Evolutionary conservation across 2,329 filamentous ascomycete genomes (phyloP).

Genomic region (Pseudogymnoascus verrucosus): DNA sequence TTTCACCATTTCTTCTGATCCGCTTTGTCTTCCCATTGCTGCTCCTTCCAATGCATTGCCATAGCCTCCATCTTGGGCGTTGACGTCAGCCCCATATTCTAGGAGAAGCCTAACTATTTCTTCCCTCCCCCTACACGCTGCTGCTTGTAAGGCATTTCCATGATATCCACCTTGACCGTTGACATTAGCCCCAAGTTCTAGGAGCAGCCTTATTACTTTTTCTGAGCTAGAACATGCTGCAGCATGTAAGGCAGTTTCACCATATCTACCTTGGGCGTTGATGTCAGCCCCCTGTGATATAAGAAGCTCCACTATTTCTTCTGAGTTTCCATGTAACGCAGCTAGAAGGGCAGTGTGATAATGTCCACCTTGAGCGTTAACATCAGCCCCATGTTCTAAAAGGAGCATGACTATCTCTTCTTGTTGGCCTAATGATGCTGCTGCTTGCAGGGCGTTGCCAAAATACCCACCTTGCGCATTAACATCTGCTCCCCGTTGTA

Average conservation of each 20-base stretch:
- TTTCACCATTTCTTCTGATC: background rate
- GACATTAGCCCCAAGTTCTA: constrained; percentile 9
- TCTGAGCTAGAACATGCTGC: background rate
- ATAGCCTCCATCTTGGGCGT: no score
- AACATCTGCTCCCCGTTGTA: background rate
- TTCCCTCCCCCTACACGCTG: background rate
- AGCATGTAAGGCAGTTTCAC: constrained; percentile 11
- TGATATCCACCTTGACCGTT: background rate
- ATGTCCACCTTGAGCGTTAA: no score
- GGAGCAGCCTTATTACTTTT: background rate
- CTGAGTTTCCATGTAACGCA: no score
- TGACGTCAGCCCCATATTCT: background rate
- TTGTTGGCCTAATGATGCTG: background rate
- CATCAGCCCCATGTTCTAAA: background rate
- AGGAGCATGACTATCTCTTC: constrained; percentile 5
- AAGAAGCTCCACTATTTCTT: no score
- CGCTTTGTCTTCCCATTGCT: background rate
- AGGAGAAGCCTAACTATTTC: background rate
- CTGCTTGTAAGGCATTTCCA: background rate
- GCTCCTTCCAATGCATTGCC: no score
- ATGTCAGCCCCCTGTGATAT: no score
- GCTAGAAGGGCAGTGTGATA: no score
- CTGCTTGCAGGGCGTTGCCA: constrained; percentile 15
- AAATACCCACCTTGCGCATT: constrained; percentile 7
- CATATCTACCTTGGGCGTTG: no score